A percentile compares a stretch with the other conserved stretches of the same genome.
phyloP scores from a whole-genome alignment of 1,139 yeast genomes.

The Petasospora rhodanensis region DNA sequence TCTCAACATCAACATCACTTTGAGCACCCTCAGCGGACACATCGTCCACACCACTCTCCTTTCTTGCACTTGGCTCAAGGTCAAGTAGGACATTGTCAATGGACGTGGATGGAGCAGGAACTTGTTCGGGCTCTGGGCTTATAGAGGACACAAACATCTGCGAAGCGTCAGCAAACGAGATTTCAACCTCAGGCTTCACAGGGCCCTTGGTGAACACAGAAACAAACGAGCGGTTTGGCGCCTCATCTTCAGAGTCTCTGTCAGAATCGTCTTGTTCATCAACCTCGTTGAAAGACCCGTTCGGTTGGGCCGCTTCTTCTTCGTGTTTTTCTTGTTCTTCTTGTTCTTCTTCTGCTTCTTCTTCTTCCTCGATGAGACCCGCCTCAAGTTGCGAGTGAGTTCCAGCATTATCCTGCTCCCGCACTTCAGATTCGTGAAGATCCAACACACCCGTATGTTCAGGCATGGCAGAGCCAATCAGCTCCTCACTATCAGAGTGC shows the following conservation, averaged over 20 bases:
- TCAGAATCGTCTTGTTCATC: neutral
- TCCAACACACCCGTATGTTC: neutral
- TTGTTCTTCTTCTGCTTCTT: neutral
- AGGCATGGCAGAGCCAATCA: neutral
- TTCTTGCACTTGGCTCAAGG: too few relatives aligned
- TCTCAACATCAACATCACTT: too few relatives aligned
- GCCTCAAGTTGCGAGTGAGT: too few relatives aligned
- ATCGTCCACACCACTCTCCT: too few relatives aligned
- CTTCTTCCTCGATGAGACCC: too few relatives aligned
- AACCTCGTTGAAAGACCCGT: too few relatives aligned
- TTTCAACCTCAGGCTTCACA: neutral
- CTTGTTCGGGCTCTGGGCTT: too few relatives aligned
- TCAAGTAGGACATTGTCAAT: too few relatives aligned
- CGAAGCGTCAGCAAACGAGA: slow-evolving; percentile 17
- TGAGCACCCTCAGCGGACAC: too few relatives aligned
- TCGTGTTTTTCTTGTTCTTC: neutral
- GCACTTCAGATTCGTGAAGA: too few relatives aligned
- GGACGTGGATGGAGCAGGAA: too few relatives aligned
- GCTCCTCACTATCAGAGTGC: slow-evolving; percentile 6
- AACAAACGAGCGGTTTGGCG: slow-evolving; percentile 12
- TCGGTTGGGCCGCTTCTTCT: neutral
- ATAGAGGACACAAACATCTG: slow-evolving; percentile 12
- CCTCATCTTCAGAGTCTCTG: slow-evolving; percentile 3
- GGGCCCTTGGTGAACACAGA: slow-evolving; percentile 12
- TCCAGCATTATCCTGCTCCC: too few relatives aligned